Evolutionary conservation across 202 grass and related monocot genomes (phyloP).

Genomic region (Dendrocalamus latiflorus): DNA sequence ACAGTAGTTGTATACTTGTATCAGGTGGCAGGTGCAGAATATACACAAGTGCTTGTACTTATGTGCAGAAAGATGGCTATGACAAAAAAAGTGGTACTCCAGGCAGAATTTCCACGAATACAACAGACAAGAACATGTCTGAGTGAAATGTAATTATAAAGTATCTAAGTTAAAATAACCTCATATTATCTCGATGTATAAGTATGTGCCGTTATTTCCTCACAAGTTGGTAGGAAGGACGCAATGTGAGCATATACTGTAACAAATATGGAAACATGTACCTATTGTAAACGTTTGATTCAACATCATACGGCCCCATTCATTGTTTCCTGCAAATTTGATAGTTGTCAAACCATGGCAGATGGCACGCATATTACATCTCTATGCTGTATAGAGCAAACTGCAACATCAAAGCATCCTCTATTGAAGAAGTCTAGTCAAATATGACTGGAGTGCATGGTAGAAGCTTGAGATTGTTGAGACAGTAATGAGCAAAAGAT

Average conservation of each 20-base stretch:
- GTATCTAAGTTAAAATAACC: background rate
- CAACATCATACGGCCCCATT: slow-evolving; percentile 64
- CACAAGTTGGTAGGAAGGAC: background rate
- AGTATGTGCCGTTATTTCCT: background rate
- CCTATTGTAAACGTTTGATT: slow-evolving; percentile 99
- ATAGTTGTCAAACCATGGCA: slow-evolving; percentile 19
- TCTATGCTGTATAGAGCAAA: background rate
- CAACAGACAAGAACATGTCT: background rate
- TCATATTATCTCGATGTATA: background rate
- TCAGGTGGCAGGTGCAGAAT: background rate
- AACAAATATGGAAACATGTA: slow-evolving; percentile 26
- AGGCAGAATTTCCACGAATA: background rate
- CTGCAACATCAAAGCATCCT: background rate
- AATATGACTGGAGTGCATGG: background rate
- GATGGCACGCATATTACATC: slow-evolving; percentile 7
- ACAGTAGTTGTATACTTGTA: background rate
- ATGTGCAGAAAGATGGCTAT: slow-evolving; percentile 2
- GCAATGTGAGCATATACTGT: background rate
- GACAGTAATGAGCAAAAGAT: background rate
- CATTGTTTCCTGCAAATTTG: slow-evolving; percentile 80
- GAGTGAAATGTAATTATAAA: background rate
- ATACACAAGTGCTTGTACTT: background rate
- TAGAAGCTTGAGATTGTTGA: background rate
- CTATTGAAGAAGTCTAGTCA: background rate
- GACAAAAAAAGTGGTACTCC: background rate